These are phyloP conservation scores for Purpureocillium takamizusanense DNA, from an alignment of 2,329 filamentous ascomycete genomes.

Conservation along the genomic window DNA sequence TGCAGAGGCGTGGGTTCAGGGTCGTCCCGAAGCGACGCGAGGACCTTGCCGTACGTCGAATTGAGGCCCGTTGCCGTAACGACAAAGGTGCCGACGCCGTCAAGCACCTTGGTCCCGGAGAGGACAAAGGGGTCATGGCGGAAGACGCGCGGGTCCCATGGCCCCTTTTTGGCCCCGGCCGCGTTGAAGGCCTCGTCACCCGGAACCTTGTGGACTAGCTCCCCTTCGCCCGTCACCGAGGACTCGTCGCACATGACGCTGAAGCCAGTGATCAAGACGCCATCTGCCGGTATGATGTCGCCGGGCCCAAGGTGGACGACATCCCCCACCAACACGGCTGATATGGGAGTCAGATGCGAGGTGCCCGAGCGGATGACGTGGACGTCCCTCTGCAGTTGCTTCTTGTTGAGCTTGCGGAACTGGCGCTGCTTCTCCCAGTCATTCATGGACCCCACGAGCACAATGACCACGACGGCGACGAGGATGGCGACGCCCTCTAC, in stretches of 20 bases:
- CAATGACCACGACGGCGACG: conserved; percentile 6
- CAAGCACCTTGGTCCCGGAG: conserved; percentile 40
- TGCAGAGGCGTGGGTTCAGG: conserved; percentile 45
- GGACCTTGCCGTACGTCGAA: conserved; percentile 44
- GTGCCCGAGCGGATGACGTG: conserved; percentile 60
- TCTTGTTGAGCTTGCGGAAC: conserved; percentile 51
- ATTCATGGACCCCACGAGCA: conserved; percentile 34
- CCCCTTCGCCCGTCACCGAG: conserved; percentile 64
- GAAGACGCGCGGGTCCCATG: conserved; percentile 26
- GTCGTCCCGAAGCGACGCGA: conserved; percentile 44
- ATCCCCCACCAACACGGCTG: conserved; percentile 61
- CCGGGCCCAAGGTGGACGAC: conserved; percentile 60
- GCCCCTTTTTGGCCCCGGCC: too few relatives aligned
- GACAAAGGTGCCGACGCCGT: conserved; percentile 41
- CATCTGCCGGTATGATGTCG: conserved; percentile 62
- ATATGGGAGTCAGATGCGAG: conserved; percentile 53
- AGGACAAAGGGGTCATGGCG: conserved; percentile 57
- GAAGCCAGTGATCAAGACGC: conserved; percentile 51
- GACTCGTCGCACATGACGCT: conserved; percentile 59
- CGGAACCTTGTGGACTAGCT: conserved; percentile 57
- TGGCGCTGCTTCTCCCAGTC: conserved; percentile 62
- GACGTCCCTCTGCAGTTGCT: conserved; percentile 35
- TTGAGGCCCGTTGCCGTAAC: conserved; percentile 46
- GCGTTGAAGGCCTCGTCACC: conserved; percentile 50
- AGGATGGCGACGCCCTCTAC: conserved; percentile 58